Conservation (phyloP, 164 flowering plant species). For the Magnolia kwangsiensis region DNA sequence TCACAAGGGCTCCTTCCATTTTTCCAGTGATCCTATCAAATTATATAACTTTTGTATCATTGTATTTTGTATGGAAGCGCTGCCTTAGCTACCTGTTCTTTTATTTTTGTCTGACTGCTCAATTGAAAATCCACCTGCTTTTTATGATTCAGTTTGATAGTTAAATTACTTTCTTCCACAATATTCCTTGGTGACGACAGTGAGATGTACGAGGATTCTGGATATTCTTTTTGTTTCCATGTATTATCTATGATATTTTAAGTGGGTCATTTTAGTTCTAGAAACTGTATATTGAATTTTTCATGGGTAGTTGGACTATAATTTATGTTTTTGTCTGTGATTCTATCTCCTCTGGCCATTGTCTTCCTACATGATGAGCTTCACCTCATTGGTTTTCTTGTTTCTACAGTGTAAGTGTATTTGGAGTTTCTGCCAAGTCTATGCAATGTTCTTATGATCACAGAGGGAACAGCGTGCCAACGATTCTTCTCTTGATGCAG, state of each 20-base stretch:
- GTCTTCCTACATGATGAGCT: not conserved
- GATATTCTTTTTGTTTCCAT: not conserved
- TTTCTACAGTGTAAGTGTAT: constrained; percentile 67
- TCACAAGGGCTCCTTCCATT: no score
- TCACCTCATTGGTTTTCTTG: constrained; percentile 5
- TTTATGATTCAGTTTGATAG: not conserved
- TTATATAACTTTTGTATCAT: no score
- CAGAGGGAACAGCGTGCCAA: constrained; percentile 90
- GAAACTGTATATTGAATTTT: not conserved
- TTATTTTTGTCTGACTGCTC: not conserved
- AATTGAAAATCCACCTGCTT: not conserved
- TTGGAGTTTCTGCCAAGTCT: constrained; percentile 92
- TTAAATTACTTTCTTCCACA: not conserved
- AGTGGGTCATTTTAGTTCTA: not conserved
- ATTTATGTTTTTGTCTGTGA: not conserved
- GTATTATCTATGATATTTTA: not conserved
- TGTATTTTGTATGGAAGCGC: no score
- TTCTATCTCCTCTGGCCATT: not conserved
- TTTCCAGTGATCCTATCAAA: no score
- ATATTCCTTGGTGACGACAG: not conserved
- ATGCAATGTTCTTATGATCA: constrained; percentile 90
- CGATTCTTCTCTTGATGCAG: constrained; percentile 90
- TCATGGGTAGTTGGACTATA: not conserved
- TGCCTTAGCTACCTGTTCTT: not conserved
- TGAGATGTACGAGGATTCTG: not conserved